These are phyloP conservation scores for Daldinia sp. DNA, from an alignment of 2,329 filamentous ascomycete genomes.

Conservation along the genomic window DNA sequence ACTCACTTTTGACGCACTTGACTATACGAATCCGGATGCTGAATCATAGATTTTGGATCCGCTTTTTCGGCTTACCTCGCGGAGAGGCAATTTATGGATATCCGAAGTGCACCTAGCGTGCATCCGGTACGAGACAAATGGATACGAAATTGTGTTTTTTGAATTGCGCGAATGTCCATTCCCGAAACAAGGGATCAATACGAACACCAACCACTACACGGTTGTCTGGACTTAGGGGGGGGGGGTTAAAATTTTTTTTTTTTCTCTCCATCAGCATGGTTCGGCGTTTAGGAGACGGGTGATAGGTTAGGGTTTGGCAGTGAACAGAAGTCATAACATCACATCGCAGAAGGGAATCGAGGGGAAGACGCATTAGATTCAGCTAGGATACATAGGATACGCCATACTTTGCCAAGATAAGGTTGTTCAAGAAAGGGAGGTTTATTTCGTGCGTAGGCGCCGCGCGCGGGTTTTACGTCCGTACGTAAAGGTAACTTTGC, in stretches of 20 bases:
- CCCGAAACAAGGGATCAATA: not conserved
- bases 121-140: conserved; percentile 22
- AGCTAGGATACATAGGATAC: not conserved
- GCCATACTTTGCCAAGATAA: too few relatives aligned
- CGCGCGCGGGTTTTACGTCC: not conserved
- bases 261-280: conserved; percentile 22
- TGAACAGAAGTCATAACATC: not conserved
- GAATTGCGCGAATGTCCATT: conserved; percentile 4
- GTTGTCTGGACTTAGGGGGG: not conserved
- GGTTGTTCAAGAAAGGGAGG: not conserved
- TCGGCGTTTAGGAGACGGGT: conserved; percentile 20
- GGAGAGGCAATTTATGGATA: conserved; percentile 21
- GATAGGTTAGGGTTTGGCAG: not conserved
- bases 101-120: conserved; percentile 20
- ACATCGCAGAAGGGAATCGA: not conserved
- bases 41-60: conserved; percentile 14
- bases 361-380: too few relatives aligned
- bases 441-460: not conserved
- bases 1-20: not conserved
- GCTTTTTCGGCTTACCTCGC: conserved; percentile 1
- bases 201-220: not conserved
- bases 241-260: too few relatives aligned
- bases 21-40: conserved; percentile 1
- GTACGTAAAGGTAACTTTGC: too few relatives aligned
- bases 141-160: conserved; percentile 9